Base-by-base conservation (phyloP, 1,284 basidiomycete genomes). In the Boletus semigastroideus region DNA sequence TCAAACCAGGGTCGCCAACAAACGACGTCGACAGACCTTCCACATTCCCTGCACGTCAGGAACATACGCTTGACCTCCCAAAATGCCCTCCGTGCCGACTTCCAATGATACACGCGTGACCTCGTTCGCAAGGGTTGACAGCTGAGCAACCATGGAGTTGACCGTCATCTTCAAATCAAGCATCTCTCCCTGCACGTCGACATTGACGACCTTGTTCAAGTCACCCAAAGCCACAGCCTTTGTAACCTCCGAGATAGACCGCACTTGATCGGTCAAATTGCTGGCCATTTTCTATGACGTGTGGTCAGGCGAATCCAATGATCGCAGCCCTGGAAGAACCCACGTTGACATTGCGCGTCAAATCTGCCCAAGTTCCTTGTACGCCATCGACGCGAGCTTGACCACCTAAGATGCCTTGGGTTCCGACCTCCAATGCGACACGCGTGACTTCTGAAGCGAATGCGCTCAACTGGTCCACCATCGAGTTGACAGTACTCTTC, bases 181-280 rank as follows among this genome's bases (percentile, higher is more conserved):
- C 80, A 99, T 98, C 75, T 98, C 96, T 54, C 96, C 95, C 68
- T 95, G 92, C 22, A 96, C 95, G 65, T 98, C 94, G 57, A 98
- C 94, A 57, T 93, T 87, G 70, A 98, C 93, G 40, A 87, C 87
- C 71, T 94, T 90, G 59, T 79, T 84, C 46, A 98, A 76, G 65
- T 98, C 93, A 49, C 97, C 97, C 55, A 88, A 79, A 1, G 97
- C 96, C 58, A 99, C 96, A 40, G 93, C 92, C 69, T 96, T 98
- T 28, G 97, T 99, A 42, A 99, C 96, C 65, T 92, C 86, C 1
- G 96, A 96, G 56, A 99, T 98, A 52, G 93, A 94, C 61, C 95
- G 88, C 59, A 98, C 96, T 82, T 99, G 96, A 63, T 95, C 90
- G 1, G 96, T 98, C 61, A 98, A 76, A 69, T 96, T 97, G 46